Evolutionary conservation across 441 rosid species (phyloP).

Genomic region (Euphorbia celastroides): DNA sequence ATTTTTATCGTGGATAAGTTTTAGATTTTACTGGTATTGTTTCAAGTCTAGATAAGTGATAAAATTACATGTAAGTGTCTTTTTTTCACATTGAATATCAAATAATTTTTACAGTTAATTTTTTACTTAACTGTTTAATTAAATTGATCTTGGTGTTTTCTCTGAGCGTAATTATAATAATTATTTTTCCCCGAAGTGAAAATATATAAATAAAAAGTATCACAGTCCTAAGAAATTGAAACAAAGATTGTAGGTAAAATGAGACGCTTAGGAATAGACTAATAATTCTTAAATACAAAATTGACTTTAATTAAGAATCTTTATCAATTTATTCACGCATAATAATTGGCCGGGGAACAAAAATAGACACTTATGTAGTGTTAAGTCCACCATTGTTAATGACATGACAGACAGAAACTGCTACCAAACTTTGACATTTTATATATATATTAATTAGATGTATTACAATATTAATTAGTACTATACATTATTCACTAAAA

Average conservation of each 20-base stretch:
- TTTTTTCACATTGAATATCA: too few species aligned
- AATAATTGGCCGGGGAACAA: not conserved
- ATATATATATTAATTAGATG: too few species aligned
- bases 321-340: not conserved
- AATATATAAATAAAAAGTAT: not conserved
- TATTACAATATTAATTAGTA: too few species aligned
- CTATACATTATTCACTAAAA: too few species aligned
- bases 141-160: not conserved
- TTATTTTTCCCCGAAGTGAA: not conserved
- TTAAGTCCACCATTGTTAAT: not conserved
- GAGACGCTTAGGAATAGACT: not conserved
- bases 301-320: not conserved
- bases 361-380: not conserved
- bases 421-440: not conserved
- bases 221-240: not conserved
- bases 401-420: not conserved
- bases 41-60: too few species aligned
- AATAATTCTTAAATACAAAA: not conserved
- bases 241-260: not conserved
- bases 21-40: too few species aligned
- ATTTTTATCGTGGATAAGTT: too few species aligned
- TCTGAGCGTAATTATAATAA: not conserved
- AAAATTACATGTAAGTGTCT: too few species aligned
- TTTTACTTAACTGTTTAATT: too few species aligned
- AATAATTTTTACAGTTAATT: too few species aligned